Evolutionary conservation across 129 eudicot genomes (phyloP).

Genomic region (Helianthus tuberosus): DNA sequence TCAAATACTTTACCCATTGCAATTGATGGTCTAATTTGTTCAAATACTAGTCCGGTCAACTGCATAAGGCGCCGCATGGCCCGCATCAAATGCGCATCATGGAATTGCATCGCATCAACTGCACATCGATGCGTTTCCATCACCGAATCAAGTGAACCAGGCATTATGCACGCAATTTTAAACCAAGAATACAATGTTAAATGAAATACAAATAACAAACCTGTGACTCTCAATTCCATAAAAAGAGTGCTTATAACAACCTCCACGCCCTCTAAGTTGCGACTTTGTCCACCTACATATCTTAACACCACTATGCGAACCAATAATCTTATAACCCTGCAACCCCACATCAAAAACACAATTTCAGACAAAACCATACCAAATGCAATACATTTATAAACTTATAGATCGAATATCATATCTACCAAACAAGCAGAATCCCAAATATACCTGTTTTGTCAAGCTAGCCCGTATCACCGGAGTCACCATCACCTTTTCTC

Average conservation of each 20-base stretch:
- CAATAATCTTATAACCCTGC: conserved; percentile 98
- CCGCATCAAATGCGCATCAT: too few relatives aligned
- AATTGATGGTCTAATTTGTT: too few relatives aligned
- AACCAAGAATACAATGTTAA: background rate
- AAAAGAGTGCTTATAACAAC: conserved; percentile 96
- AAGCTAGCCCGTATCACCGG: conserved; percentile 89
- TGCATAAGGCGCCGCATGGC: too few relatives aligned
- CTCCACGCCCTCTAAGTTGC: conserved; percentile 98
- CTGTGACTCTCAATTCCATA: conserved; percentile 99
- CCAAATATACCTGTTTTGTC: conserved; percentile 70
- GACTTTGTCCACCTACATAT: conserved; percentile 97
- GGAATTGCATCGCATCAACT: too few relatives aligned
- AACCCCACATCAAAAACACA: conserved; percentile 16
- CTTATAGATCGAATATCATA: background rate
- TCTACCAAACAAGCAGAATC: background rate
- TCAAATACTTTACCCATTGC: too few relatives aligned
- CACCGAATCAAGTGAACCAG: too few relatives aligned
- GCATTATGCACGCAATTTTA: too few relatives aligned
- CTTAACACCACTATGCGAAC: conserved; percentile 99
- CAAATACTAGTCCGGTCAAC: too few relatives aligned
- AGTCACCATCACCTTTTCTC: conserved; percentile 88
- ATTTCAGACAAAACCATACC: conserved; percentile 11
- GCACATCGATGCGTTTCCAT: too few relatives aligned
- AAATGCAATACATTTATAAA: background rate
- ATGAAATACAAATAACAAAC: conserved; percentile 45